Evolutionary conservation across 2,329 filamentous ascomycete species (phyloP), one percentile per base, ranked within the genome.

Genomic region (Hymenoscyphus fructigenus): DNA sequence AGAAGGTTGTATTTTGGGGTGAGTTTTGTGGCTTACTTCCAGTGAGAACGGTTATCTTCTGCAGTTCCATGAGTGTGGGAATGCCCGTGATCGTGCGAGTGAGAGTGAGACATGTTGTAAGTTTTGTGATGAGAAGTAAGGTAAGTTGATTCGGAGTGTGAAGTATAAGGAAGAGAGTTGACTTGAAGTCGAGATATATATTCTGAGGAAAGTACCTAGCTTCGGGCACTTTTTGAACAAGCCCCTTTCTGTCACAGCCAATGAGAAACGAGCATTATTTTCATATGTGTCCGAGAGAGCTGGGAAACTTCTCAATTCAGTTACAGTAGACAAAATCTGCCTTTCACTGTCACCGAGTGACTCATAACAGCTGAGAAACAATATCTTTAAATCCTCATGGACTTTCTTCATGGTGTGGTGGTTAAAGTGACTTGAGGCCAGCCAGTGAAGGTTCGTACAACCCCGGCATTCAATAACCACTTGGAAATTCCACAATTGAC

Each of bases 41-140:
- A 80, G 67, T 78, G 75, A 6, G 73, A 69, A 34, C 75, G 74
- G 61, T 80, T 80, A 28, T 70, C 69, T 65, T 78, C 77, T 5
- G 76, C 75, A 56, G 77, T 50, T 23, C 44, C 44, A 50, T 50
- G 44, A 7, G 44, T 71, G 44, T 75, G 56, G 2, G 56, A 53
- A 26, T 58, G 61, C 17, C 6, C 14, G 53, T 62, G 38, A 32
- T 9, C 14, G 57, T 62, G 38, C 12, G 61, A 62, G 32, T 62
- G 61, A 32, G 61, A 62, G 23, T 61, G 44, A n/a, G 58, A 59
- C 50, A 62, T 61, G 3, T 61, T 59, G 20, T 32, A 26, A 15
- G 32, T 14, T n/a, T 3, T 47, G 26, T 60, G 1, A 10, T 50
- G 7, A 47, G 15, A 50, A 14, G 7, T 0, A 20, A 29, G 15